Evolutionary conservation across 192 early-diverging fungal genomes (phyloP).

Genomic region (Coemansia sp.): DNA sequence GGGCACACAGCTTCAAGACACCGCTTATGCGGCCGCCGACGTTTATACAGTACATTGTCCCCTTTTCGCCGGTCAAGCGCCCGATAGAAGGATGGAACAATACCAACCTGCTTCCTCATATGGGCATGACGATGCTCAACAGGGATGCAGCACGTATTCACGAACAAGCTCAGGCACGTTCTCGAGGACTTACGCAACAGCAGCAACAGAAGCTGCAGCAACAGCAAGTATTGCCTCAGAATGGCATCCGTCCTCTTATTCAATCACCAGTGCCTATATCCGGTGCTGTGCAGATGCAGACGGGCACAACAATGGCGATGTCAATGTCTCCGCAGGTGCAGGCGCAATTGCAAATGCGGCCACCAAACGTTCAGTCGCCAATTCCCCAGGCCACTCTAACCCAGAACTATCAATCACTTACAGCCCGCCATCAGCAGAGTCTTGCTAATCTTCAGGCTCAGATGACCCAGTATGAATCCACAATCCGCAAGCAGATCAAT

Average conservation of each 20-base stretch:
- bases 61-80: conserved; percentile 38
- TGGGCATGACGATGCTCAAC: conserved; percentile 43
- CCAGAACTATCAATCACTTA: conserved; percentile 28
- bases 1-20: conserved; percentile 51
- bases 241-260: background rate
- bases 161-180: conserved; percentile 4
- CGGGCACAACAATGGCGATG: background rate
- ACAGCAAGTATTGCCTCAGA: background rate
- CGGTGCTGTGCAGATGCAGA: background rate
- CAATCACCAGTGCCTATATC: background rate
- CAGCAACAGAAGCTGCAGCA: conserved; percentile 19
- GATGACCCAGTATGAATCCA: conserved; percentile 27
- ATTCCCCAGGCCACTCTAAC: conserved; percentile 7
- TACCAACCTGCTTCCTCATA: conserved; percentile 29
- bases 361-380: background rate
- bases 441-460: conserved; percentile 40
- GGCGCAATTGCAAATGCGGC: conserved; percentile 2
- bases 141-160: conserved; percentile 28
- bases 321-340: background rate
- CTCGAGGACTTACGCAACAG: conserved; percentile 23
- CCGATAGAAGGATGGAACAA: conserved; percentile 34
- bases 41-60: conserved; percentile 44
- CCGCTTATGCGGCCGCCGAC: conserved; percentile 45
- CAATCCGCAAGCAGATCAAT: conserved; percentile 33
- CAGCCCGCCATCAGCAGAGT: conserved; percentile 34